A percentile compares a stretch with the other conserved stretches of the same genome.
These are phyloP conservation scores for Diaporthe destruens DNA, from an alignment of 2,329 filamentous ascomycete species.

Conservation along the genomic window DNA sequence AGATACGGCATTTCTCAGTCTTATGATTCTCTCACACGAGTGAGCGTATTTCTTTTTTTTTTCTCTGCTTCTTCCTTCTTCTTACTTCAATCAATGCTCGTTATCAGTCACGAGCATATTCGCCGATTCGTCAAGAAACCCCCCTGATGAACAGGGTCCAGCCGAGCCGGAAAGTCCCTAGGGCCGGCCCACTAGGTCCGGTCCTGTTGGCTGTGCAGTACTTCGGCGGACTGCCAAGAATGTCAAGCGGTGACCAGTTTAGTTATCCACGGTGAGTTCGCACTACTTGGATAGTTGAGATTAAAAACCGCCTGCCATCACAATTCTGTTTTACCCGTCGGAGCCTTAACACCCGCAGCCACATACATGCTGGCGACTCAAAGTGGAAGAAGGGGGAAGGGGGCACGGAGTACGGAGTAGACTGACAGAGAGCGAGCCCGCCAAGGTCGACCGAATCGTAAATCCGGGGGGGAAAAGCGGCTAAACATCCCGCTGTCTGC, in stretches of 20 bases:
- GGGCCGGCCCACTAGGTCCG: background rate
- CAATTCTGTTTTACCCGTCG: background rate
- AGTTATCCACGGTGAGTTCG: background rate
- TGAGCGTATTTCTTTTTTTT: too few relatives aligned
- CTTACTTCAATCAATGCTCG: too few relatives aligned
- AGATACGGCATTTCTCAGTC: background rate
- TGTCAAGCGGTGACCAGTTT: background rate
- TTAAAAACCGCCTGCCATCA: background rate
- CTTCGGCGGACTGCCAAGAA: background rate
- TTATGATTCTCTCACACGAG: background rate
- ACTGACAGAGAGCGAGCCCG: background rate
- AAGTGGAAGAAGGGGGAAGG: too few relatives aligned
- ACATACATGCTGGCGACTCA: background rate
- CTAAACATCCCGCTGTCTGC: slow-evolving; percentile 8
- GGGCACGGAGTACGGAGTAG: too few relatives aligned
- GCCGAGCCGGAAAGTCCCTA: background rate
- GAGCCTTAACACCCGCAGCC: background rate
- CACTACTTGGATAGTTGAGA: background rate
- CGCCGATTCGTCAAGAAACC: too few relatives aligned
- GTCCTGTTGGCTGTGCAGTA: background rate
- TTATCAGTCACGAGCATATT: background rate
- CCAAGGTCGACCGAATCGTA: slow-evolving; percentile 13
- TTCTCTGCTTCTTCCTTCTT: background rate
- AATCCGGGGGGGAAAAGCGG: slow-evolving; percentile 21
- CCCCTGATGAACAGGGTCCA: background rate